Evolutionary conservation across 2,329 filamentous ascomycete genomes (phyloP).

Genomic region (Paracorniculantispora psalliotae): DNA sequence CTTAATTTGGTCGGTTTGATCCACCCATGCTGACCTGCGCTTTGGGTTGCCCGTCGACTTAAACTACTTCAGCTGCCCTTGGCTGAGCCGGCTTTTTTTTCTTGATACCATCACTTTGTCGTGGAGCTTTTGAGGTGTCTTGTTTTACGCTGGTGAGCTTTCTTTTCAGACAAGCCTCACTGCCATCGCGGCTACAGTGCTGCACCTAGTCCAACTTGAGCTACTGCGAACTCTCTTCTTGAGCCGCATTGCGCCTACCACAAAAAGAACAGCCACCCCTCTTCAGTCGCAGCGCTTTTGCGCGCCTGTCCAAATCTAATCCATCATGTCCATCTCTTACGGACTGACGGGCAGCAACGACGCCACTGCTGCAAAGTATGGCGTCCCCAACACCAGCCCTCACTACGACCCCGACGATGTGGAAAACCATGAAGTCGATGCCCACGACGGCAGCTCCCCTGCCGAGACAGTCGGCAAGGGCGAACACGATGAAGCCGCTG

Average conservation of each 20-base stretch:
- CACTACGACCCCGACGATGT: conserved; percentile 22
- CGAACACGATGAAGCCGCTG: conserved; percentile 35
- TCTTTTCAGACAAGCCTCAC: background rate
- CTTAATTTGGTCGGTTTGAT: conserved; percentile 6
- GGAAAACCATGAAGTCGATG: conserved; percentile 24
- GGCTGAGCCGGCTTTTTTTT: background rate
- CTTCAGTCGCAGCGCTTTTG: background rate
- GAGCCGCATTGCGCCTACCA: background rate
- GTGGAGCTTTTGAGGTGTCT: background rate
- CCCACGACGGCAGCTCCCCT: conserved; percentile 29
- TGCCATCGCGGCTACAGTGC: background rate
- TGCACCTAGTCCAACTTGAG: background rate
- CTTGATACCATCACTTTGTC: background rate
- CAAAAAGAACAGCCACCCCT: background rate
- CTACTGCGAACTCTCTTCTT: background rate
- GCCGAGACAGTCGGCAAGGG: conserved; percentile 17
- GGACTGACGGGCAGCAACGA: conserved; percentile 45
- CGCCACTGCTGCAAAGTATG: conserved; percentile 39
- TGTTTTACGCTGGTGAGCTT: background rate
- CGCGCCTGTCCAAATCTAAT: background rate
- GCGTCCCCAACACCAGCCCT: conserved; percentile 30
- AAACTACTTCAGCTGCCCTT: background rate
- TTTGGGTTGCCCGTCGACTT: background rate
- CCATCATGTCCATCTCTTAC: conserved; percentile 36
- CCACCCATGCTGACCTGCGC: conserved; percentile 6